Percentiles rank a stretch among this genome's conserved stretches.
phyloP scores from a whole-genome alignment of 1,139 yeast species.

The Hansenula lynferdii region DNA sequence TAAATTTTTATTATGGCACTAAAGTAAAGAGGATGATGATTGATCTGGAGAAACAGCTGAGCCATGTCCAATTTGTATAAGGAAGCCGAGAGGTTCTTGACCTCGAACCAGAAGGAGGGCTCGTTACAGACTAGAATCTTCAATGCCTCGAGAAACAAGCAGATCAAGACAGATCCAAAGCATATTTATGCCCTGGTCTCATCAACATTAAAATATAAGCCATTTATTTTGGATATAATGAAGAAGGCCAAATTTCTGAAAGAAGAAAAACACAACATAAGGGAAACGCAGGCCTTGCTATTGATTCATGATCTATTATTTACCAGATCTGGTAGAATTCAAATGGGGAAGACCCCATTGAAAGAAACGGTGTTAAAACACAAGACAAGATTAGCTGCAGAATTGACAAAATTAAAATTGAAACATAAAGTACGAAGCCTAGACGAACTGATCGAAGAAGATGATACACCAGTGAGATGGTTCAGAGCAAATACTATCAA shows the following conservation, averaged over 20 bases:
- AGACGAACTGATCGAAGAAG: constrained; percentile 41
- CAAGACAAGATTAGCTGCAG: constrained; percentile 78
- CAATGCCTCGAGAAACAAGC: constrained; percentile 41
- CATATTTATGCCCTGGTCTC: constrained; percentile 81
- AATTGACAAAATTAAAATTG: constrained; percentile 70
- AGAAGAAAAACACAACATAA: constrained; percentile 40
- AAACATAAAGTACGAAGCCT: constrained; percentile 48
- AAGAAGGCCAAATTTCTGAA: constrained; percentile 56
- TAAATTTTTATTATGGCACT: no score
- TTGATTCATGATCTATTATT: constrained; percentile 80
- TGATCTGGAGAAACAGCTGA: no score
- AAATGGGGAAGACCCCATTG: constrained; percentile 83
- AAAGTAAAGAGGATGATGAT: no score
- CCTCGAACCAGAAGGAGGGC: constrained; percentile 29
- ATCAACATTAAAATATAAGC: constrained; percentile 69
- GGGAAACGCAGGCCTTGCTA: constrained; percentile 45
- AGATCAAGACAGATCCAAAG: constrained; percentile 60
- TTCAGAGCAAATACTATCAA: constrained; percentile 67
- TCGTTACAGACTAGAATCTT: constrained; percentile 69
- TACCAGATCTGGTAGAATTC: constrained; percentile 74
- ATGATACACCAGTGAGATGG: constrained; percentile 88
- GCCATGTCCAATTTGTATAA: constrained; percentile 16
- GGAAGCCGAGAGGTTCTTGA: constrained; percentile 21
- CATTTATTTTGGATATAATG: constrained; percentile 55
- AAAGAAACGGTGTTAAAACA: constrained; percentile 77